Evolutionary conservation across 768 basidiomycete species (phyloP), one percentile per base, ranked within the genome.

Genomic region (Psilocybe tampanensis): DNA sequence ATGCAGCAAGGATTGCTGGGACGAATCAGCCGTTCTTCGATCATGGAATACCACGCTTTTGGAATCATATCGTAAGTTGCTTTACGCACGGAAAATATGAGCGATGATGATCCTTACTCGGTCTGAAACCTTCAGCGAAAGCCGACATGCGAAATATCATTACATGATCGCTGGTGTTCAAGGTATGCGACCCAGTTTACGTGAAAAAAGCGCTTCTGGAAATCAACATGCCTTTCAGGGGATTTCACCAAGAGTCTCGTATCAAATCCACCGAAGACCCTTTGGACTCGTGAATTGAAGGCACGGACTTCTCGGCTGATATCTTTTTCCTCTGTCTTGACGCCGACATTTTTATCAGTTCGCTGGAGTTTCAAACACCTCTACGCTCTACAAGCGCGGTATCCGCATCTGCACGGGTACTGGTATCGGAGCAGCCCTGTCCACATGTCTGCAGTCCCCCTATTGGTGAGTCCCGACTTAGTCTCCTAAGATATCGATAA

Each of bases 271-370:
- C 89, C 89, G 21, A 83, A 76, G 64, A 81, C 78, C 24, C 71
- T 92, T 39, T 92, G 90, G 90, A 92, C 90, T 12, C 85, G 90
- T 48, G 81, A 92, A 71, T 74, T 92, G 26, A 92, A 92, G 86
- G 88, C 86, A 60, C n/a, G 70, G 54, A 33, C 9, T n/a, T 19
- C 23, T 36, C 21, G 32, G 45, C 2, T 47, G 6, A 17, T 26
- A 23, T 8, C 33, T 53, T 15, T 51, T n/a, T 54, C 59, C 47
- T 8, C 4, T 19, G 12, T 39, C 49, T 23, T 24, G 18, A 50
- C 24, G 11, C 39, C 17, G 48, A 42, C 23, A 42, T 44, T 36
- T 44, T 26, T 17, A 33, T n/a, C 60, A 90, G 88, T 82, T 90
- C 65, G 89, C 90, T 8, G 89, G 88, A 61, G 87, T 91, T 33